Conservation (phyloP, 1,139 yeast genomes). For the Candida sp. region DNA sequence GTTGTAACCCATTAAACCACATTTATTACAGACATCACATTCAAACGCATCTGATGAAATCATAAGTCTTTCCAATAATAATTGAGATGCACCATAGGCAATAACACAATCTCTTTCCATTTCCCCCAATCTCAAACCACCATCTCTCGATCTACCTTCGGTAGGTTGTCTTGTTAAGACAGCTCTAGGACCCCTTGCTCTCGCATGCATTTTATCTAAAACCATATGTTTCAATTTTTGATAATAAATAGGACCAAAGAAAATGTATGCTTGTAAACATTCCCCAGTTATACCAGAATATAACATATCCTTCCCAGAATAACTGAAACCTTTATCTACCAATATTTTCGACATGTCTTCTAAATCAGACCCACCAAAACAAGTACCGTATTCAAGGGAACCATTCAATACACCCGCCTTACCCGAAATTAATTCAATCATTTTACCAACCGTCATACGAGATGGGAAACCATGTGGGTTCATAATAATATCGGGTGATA, state of each 20-base stretch:
- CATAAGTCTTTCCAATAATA: slow-evolving; percentile 92
- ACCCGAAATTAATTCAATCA: slow-evolving; percentile 95
- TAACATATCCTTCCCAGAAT: slow-evolving; percentile 96
- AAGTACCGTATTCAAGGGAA: slow-evolving; percentile 89
- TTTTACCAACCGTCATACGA: slow-evolving; percentile 99
- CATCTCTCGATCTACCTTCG: slow-evolving; percentile 99
- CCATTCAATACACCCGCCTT: slow-evolving; percentile 98
- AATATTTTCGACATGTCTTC: slow-evolving; percentile 95
- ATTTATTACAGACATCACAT: slow-evolving; percentile 88
- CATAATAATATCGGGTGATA: slow-evolving; percentile 94
- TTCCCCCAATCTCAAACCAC: slow-evolving; percentile 99
- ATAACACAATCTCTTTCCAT: slow-evolving; percentile 99
- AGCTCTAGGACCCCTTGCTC: slow-evolving; percentile 99
- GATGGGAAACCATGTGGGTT: slow-evolving; percentile 99
- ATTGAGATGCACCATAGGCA: slow-evolving; percentile 98
- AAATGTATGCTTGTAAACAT: slow-evolving; percentile 93
- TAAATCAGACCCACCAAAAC: slow-evolving; percentile 95
- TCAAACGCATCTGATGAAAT: slow-evolving; percentile 97
- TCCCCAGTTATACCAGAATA: slow-evolving; percentile 99
- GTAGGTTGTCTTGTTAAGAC: slow-evolving; percentile 98
- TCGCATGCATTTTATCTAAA: slow-evolving; percentile 97
- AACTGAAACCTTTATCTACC: slow-evolving; percentile 88
- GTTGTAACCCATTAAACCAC: slow-evolving; percentile 98
- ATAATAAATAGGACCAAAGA: slow-evolving; percentile 97
- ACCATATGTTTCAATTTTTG: slow-evolving; percentile 99